phyloP scores from a whole-genome alignment of 2,329 filamentous ascomycete species.

The Neopestalotiopsis clavispora region DNA sequence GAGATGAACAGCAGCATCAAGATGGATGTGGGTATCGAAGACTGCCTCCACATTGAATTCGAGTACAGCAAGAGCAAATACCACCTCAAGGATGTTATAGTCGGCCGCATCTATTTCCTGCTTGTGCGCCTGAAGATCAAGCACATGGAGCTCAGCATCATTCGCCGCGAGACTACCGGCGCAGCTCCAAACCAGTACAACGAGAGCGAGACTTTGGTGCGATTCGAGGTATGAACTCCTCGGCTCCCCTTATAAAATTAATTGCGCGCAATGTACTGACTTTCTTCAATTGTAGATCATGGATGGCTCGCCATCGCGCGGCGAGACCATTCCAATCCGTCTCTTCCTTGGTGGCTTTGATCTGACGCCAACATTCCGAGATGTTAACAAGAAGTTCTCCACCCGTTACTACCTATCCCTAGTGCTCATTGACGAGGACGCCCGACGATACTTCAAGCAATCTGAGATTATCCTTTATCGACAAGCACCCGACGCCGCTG shows the following conservation, averaged over 20 bases:
- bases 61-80: conserved; percentile 99
- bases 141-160: conserved; percentile 99
- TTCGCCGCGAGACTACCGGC: conserved; percentile 93
- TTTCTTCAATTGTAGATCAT: conserved; percentile 71
- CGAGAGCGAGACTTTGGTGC: conserved; percentile 95
- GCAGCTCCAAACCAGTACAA: conserved; percentile 99
- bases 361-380: conserved; percentile 95
- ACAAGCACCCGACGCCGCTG: conserved; percentile 68
- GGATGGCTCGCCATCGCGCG: conserved; percentile 97
- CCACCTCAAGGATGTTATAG: conserved; percentile 98
- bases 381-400: conserved; percentile 99
- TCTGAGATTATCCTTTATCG: conserved; percentile 97
- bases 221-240: conserved; percentile 75
- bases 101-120: conserved; percentile 97
- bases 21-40: conserved; percentile 99
- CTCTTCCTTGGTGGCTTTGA: conserved; percentile 98
- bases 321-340: conserved; percentile 93
- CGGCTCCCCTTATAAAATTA: neutral
- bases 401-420: conserved; percentile 97
- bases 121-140: conserved; percentile 98
- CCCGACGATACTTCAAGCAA: conserved; percentile 97
- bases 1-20: conserved; percentile 99
- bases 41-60: conserved; percentile 98
- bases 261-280: neutral
- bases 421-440: conserved; percentile 96